Conservation (phyloP, 768 basidiomycete species). For the Boletus huronensis region DNA sequence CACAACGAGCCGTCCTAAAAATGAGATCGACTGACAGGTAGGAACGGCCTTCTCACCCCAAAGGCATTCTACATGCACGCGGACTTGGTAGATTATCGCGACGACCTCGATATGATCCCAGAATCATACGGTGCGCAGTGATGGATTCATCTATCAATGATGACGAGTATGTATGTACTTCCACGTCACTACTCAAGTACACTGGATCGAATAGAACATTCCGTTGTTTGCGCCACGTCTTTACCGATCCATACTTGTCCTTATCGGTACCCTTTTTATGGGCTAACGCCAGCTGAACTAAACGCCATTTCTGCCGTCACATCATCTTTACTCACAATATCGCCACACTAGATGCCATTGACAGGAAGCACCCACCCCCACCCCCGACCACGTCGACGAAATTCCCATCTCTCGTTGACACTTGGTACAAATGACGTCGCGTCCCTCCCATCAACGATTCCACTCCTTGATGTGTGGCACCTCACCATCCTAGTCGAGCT, state of each 20-base stretch:
- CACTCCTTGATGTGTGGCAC: not conserved
- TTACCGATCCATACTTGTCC: not conserved
- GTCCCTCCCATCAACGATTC: not conserved
- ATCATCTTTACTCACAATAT: not conserved
- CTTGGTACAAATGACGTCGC: not conserved
- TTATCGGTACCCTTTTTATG: not conserved
- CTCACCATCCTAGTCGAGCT: not conserved
- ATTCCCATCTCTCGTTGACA: constrained; percentile 6
- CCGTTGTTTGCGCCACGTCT: not conserved
- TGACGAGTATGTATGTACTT: not conserved
- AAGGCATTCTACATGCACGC: not conserved
- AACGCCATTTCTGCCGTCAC: not conserved
- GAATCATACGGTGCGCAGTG: not conserved
- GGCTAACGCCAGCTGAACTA: not conserved
- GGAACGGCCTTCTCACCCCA: not conserved
- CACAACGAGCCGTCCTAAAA: not conserved
- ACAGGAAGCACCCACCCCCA: constrained; percentile 2
- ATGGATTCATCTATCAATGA: not conserved
- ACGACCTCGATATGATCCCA: not conserved
- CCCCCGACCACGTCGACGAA: not conserved
- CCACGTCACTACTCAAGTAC: not conserved
- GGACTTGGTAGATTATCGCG: no score
- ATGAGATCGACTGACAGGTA: not conserved
- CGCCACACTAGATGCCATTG: not conserved
- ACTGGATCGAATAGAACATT: not conserved